phyloP scores from a whole-genome alignment of 352 stramenopile species.

The Phytophthora citrophthora region DNA sequence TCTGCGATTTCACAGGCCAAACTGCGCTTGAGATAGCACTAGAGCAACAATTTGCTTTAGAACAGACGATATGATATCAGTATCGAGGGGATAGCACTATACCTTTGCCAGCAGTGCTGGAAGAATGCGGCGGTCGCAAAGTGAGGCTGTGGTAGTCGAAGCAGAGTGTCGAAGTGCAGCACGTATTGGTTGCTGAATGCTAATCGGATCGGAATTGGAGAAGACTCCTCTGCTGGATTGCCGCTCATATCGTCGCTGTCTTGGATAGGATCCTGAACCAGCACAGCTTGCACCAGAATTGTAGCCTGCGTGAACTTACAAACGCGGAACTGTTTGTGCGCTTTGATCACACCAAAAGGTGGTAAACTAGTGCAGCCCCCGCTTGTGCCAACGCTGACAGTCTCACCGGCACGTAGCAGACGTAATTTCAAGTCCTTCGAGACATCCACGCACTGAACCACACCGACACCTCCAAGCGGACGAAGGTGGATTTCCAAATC shows the following conservation, averaged over 20 bases:
- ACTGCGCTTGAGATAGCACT: constrained; percentile 20
- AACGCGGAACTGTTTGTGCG: constrained; percentile 72
- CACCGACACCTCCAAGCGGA: constrained; percentile 42
- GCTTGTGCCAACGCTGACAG: constrained; percentile 32
- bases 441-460: constrained; percentile 55
- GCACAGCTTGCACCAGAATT: constrained; percentile 73
- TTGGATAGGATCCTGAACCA: constrained; percentile 45
- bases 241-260: constrained; percentile 16
- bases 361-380: constrained; percentile 47
- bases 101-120: constrained; percentile 63
- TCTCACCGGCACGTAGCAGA: constrained; percentile 46
- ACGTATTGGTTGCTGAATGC: constrained; percentile 51
- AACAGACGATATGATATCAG: neutral
- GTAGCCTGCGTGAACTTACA: constrained; percentile 55
- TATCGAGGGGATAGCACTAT: neutral
- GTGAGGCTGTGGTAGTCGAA: constrained; percentile 36
- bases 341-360: constrained; percentile 66
- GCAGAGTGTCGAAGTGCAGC: constrained; percentile 61
- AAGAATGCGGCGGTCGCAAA: constrained; percentile 51
- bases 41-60: constrained; percentile 3
- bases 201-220: constrained; percentile 28
- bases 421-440: constrained; percentile 69
- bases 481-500: constrained; percentile 76
- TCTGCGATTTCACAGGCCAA: constrained; percentile 16
- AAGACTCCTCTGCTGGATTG: constrained; percentile 14